phyloP scores from a whole-genome alignment of 306 rosid genomes.

The Cucurbita ficifolia region DNA sequence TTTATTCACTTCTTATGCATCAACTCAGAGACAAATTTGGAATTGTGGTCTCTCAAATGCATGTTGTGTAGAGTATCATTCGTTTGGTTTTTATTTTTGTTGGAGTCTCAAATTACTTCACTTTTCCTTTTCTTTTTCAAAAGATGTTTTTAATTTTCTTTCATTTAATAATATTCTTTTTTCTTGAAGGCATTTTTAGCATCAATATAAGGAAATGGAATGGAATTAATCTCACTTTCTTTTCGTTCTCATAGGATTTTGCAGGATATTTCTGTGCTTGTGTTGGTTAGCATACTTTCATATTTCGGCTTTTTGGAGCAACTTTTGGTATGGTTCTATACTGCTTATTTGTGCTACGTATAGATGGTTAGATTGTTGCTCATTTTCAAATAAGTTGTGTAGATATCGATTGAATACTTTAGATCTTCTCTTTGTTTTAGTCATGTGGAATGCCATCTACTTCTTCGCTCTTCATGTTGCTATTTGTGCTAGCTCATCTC shows the following conservation, averaged over 20 bases:
- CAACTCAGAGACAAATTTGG: neutral
- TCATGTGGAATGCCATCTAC: neutral
- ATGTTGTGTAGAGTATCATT: neutral
- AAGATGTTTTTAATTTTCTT: neutral
- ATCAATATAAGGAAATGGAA: neutral
- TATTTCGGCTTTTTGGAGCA: slow-evolving; percentile 92
- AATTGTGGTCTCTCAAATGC: neutral
- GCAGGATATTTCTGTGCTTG: slow-evolving; percentile 62
- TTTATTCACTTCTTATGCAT: neutral
- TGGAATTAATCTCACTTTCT: neutral
- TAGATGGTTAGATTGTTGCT: neutral
- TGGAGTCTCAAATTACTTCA: neutral
- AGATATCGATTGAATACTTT: neutral
- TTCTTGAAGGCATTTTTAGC: neutral
- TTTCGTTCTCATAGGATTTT: slow-evolving; percentile 50
- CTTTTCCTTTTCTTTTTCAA: neutral
- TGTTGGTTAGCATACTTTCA: slow-evolving; percentile 82
- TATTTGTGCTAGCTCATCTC: neutral
- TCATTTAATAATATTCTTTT: neutral
- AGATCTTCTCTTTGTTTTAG: neutral
- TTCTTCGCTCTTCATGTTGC: neutral
- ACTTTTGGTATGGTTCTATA: slow-evolving; percentile 53
- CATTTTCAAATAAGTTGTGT: neutral
- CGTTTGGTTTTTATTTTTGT: neutral
- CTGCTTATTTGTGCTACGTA: neutral